Percentiles rank a stretch among this genome's conserved stretches.
Conservation (phyloP, 1,139 yeast species). For the Lodderomyces oxycetoniae region DNA sequence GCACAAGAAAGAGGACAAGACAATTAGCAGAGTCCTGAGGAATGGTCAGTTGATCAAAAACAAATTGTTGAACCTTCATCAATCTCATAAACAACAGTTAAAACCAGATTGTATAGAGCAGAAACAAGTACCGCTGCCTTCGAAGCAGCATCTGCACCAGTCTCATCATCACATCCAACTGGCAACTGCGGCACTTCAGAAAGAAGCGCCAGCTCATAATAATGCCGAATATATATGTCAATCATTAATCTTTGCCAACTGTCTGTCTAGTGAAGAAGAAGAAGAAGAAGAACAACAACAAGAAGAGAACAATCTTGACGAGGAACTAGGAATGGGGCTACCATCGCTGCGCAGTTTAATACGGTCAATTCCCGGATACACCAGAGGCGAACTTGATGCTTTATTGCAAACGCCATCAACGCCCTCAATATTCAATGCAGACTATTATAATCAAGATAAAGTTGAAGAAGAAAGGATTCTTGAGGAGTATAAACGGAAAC, state of each 20-base stretch:
- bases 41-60: conserved; percentile 26
- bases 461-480: conserved; percentile 30
- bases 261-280: conserved; percentile 22
- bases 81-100: conserved; percentile 17
- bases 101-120: conserved; percentile 8
- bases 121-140: not conserved
- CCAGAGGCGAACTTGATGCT: conserved; percentile 33
- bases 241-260: conserved; percentile 31
- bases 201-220: conserved; percentile 1
- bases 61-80: conserved; percentile 29
- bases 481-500: conserved; percentile 30
- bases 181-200: too few relatives aligned
- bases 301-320: not conserved
- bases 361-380: conserved; percentile 37
- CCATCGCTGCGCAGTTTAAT: conserved; percentile 6
- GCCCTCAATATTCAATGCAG: conserved; percentile 1
- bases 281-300: conserved; percentile 8
- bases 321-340: not conserved
- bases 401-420: conserved; percentile 11
- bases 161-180: not conserved
- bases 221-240: conserved; percentile 4
- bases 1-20: conserved; percentile 2
- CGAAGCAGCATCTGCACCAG: conserved; percentile 1
- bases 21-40: conserved; percentile 13
- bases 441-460: conserved; percentile 10